These are phyloP conservation scores for Heliamphora ciliata DNA, from an alignment of 179 eudicot species.

Conservation along the genomic window DNA sequence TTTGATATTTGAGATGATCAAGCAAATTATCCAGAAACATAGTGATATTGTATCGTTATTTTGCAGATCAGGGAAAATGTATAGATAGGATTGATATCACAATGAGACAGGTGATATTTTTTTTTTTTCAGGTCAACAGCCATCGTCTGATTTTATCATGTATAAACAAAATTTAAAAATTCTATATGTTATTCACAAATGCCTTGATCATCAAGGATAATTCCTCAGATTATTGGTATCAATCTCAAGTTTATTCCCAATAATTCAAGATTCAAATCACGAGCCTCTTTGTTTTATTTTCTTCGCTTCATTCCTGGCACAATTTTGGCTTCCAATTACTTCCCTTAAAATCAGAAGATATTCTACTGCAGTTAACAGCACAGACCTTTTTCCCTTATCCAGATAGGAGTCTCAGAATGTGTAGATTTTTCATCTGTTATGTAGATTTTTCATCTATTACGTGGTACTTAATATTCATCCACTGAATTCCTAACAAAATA, in stretches of 20 bases:
- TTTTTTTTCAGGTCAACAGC: not conserved
- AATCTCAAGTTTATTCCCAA: not conserved
- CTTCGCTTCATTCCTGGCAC: too few species aligned
- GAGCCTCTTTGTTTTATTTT: too few species aligned
- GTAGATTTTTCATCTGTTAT: not conserved
- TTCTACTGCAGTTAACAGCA: not conserved
- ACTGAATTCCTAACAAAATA: not conserved
- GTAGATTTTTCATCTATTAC: not conserved
- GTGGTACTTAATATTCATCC: not conserved
- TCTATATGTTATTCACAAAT: too few species aligned
- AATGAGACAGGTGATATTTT: not conserved
- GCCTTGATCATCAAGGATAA: not conserved
- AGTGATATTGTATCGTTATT: too few species aligned
- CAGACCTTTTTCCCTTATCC: not conserved
- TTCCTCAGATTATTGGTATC: not conserved
- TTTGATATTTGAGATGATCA: too few species aligned
- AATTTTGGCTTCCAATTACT: not conserved
- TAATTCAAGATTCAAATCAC: not conserved
- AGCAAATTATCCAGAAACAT: too few species aligned
- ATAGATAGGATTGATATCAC: not conserved
- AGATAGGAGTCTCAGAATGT: not conserved
- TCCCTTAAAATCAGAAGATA: not conserved
- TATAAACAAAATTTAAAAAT: not conserved
- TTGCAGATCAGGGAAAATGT: too few species aligned
- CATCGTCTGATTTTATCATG: not conserved